Evolutionary conservation across 108 stramenopile species (phyloP).

Genomic region (Cyclotella kingstonii): DNA sequence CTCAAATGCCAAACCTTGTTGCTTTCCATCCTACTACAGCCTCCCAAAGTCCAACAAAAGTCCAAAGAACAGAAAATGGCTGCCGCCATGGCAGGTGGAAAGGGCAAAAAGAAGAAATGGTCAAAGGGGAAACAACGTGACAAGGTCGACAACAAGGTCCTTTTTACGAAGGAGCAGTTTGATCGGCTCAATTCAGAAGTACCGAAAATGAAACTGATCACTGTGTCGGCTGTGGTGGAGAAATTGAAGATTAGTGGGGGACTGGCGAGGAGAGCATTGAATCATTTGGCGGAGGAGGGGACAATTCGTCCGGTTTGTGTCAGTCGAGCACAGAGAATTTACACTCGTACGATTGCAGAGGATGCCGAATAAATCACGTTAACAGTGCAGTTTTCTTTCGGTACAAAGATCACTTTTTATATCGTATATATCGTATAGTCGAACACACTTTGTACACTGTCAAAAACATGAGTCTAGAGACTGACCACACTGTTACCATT

Average conservation of each 20-base stretch:
- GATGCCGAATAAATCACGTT: conserved; percentile 61
- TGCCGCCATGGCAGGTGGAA: conserved; percentile 99
- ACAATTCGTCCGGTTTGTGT: conserved; percentile 90
- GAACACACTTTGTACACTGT: too few relatives aligned
- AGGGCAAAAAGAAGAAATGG: conserved; percentile 99
- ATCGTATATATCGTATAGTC: too few relatives aligned
- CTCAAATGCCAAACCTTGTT: too few relatives aligned
- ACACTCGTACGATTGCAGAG: conserved; percentile 90
- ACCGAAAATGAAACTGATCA: conserved; percentile 99
- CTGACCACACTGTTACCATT: too few relatives aligned
- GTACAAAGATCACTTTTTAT: too few relatives aligned
- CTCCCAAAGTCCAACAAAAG: conserved; percentile 98
- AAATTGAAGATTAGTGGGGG: conserved; percentile 98
- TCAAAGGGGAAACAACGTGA: conserved; percentile 99
- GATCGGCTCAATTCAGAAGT: conserved; percentile 94
- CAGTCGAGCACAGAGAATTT: conserved; percentile 94
- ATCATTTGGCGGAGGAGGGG: conserved; percentile 92
- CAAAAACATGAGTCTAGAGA: too few relatives aligned
- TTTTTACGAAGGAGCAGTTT: conserved; percentile 97
- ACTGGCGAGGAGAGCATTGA: conserved; percentile 93
- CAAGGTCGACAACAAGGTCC: conserved; percentile 99
- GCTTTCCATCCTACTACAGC: conserved; percentile 42
- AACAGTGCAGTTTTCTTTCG: too few relatives aligned
- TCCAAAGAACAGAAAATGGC: conserved; percentile 99
- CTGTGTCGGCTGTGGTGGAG: conserved; percentile 95